Base-by-base conservation (phyloP, 2,329 filamentous ascomycete species). In the Talaromyces sp. region DNA sequence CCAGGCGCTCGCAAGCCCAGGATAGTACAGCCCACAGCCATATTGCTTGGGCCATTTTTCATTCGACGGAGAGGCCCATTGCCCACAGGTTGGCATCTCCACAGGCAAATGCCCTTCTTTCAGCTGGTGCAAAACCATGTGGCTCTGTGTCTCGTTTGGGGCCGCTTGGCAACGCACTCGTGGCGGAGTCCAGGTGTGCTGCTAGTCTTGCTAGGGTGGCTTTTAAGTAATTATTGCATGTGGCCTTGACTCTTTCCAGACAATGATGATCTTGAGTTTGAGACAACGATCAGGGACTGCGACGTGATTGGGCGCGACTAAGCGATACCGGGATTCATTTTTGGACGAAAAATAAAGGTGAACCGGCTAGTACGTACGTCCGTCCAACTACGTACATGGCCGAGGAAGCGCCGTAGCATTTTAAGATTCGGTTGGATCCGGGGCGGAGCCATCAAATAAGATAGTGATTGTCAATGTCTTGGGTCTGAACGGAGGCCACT, bases 111-210 rank as follows among this genome's bases (percentile, higher is more conserved):
- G 43, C 43, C 41, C 39, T 60, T 47, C 58, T 50, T 62, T 63
- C 61, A 63, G 61, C 61, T 63, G 52, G 43, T 41, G 27, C 49
- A 63, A 57, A 57, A 45, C 61, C 61, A 63, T 63, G 61, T 63
- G 61, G 61, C 61, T 31, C 61, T 57, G 37, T 56, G 52, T 56
- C 45, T 57, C 19, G 39, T 57, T 63, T 63, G 61, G 61, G 61
- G 61, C 39, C 61, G 61, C 61, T 63, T 63, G 49, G 61, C 49
- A 41, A 33, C 14, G 31, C 50, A 37, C 33, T 50, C 61, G 49
- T 63, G 50, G 61, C 61, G 49, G 61, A 63, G 61, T 57, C 52
- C 35, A 62, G 49, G 49, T 62, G 35, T 43, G 33, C 11, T 43
- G 54, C 33, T 43, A 59, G 11, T 45, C 24, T 33, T n/a, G 37